Evolutionary conservation across 2,329 filamentous ascomycete species (phyloP).

Genomic region (Sclerotinia trifoliorum): DNA sequence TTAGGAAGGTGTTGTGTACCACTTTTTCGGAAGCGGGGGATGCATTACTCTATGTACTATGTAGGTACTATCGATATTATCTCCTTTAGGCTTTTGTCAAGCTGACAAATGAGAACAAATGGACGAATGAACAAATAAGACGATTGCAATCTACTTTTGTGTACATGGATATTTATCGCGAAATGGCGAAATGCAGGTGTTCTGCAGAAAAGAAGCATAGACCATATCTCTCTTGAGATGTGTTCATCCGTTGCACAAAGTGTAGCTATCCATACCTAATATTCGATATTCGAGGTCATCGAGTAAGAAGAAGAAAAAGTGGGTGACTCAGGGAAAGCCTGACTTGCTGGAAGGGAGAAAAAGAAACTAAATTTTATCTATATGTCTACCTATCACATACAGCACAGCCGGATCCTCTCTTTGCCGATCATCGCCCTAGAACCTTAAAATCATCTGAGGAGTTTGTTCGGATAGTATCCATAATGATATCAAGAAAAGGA

Average conservation of each 20-base stretch:
- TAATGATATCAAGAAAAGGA: neutral
- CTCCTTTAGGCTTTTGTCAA: conserved; percentile 7
- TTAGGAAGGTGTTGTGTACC: conserved; percentile 19
- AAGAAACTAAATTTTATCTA: neutral
- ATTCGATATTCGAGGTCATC: conserved; percentile 10
- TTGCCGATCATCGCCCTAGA: conserved; percentile 11
- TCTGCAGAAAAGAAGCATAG: conserved; percentile 22
- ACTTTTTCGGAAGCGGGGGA: neutral
- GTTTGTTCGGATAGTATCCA: neutral
- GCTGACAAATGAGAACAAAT: conserved; percentile 2
- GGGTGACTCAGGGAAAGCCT: neutral
- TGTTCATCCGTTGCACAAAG: conserved; percentile 9
- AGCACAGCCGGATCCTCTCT: conserved; percentile 5
- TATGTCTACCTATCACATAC: conserved; percentile 8
- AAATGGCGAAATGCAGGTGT: conserved; percentile 22
- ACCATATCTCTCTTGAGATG: conserved; percentile 11
- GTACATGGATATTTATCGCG: conserved; percentile 22
- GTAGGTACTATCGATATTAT: neutral
- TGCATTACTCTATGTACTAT: neutral
- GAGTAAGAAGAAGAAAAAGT: conserved; percentile 6
- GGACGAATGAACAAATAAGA: neutral
- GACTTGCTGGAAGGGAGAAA: neutral
- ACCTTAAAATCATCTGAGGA: neutral
- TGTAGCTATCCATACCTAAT: conserved; percentile 1
- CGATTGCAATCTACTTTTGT: conserved; percentile 6